A percentile compares a stretch with the other conserved stretches of the same genome.
These are phyloP conservation scores for Neurospora sp. DNA, from an alignment of 495 filamentous ascomycete genomes.

Conservation along the genomic window DNA sequence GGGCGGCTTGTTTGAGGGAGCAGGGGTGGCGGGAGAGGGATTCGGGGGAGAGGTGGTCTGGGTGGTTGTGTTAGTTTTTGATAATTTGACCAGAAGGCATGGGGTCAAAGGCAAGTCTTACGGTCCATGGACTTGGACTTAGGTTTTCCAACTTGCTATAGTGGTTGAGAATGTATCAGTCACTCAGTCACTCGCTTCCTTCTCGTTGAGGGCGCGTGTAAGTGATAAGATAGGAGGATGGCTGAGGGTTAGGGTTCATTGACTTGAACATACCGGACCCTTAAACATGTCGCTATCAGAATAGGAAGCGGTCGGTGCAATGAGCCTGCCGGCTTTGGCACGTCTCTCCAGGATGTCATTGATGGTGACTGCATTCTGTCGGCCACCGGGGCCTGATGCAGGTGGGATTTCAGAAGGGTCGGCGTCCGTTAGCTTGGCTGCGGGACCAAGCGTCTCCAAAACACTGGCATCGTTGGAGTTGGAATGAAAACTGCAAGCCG, in stretches of 20 bases:
- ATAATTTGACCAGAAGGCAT: not conserved
- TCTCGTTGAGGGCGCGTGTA: not conserved
- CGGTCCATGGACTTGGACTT: conserved; percentile 78
- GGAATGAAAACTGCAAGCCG: conserved; percentile 6
- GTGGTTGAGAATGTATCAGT: not conserved
- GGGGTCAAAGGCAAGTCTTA: conserved; percentile 37
- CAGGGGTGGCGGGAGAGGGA: conserved; percentile 46
- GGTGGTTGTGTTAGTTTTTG: conserved; percentile 4
- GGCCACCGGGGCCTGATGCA: not conserved
- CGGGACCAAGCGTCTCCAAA: conserved; percentile 10
- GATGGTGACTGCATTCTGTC: conserved; percentile 42
- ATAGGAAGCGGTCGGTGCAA: conserved; percentile 65
- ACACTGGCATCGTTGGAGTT: conserved; percentile 1
- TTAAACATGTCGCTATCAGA: conserved; percentile 81
- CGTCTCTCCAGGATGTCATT: conserved; percentile 59
- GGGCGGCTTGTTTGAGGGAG: conserved; percentile 67
- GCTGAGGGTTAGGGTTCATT: not conserved
- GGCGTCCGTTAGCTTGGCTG: conserved; percentile 12
- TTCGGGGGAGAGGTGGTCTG: conserved; percentile 47
- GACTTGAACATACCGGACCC: conserved; percentile 39
- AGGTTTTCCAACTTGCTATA: conserved; percentile 49
- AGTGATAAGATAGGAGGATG: not conserved
- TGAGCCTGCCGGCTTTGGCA: conserved; percentile 53
- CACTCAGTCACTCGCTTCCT: not conserved
- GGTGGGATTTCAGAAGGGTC: not conserved